These are phyloP conservation scores for Rhipidocladum racemiflorum DNA, from an alignment of 176 grass and related monocot genomes.

Conservation along the genomic window DNA sequence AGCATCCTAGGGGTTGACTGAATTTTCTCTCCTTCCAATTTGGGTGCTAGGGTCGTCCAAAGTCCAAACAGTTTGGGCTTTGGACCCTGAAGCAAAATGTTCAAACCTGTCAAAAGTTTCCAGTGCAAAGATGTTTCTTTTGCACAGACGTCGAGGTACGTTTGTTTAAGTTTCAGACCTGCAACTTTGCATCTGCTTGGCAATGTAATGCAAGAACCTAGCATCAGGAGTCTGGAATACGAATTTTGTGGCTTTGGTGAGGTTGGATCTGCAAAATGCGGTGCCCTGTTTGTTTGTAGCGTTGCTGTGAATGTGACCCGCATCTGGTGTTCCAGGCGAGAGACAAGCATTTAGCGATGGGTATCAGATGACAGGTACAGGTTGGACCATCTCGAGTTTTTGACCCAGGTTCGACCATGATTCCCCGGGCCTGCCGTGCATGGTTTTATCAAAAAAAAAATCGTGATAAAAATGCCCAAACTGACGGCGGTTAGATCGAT, in stretches of 20 bases:
- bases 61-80: neutral
- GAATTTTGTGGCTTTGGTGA: neutral
- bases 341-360: slow-evolving; percentile 26
- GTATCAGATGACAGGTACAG: slow-evolving; percentile 32
- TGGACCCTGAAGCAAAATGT: neutral
- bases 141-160: slow-evolving; percentile 3
- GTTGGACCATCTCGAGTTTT: slow-evolving; percentile 20
- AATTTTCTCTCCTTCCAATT: neutral
- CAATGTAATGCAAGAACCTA: neutral
- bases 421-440: too few relatives aligned
- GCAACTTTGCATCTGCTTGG: neutral
- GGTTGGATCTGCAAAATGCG: slow-evolving; percentile 38
- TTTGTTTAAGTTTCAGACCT: neutral
- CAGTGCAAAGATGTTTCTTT: slow-evolving; percentile 1
- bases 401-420: neutral
- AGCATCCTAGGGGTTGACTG: neutral
- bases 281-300: neutral
- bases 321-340: slow-evolving; percentile 2
- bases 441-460: too few relatives aligned
- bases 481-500: too few relatives aligned
- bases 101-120: slow-evolving; percentile 12
- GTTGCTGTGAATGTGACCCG: too few relatives aligned
- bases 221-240: neutral
- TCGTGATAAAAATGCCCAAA: too few relatives aligned
- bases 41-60: neutral